Percentiles rank a stretch among this genome's conserved stretches.
Conservation (phyloP, 169 alveolate genomes). For the Ophryocystis elektroscirrha region DNA sequence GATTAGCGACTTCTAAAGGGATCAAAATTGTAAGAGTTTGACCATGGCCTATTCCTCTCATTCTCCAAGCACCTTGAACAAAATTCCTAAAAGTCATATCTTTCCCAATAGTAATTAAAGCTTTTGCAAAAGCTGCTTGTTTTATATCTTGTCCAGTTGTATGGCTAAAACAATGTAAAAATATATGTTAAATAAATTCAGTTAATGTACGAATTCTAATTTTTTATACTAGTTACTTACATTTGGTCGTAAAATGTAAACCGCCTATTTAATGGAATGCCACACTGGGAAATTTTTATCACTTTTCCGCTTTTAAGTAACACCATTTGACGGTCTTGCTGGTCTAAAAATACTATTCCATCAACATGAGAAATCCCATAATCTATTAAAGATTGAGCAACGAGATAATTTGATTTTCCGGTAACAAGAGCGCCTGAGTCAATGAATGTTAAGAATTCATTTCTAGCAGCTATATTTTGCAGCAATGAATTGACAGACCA, state of each 20-base stretch:
- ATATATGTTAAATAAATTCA: neutral
- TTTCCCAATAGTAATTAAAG: constrained; percentile 55
- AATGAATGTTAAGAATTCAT: constrained; percentile 37
- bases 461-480: constrained; percentile 21
- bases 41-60: constrained; percentile 42
- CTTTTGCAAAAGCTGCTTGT: constrained; percentile 56
- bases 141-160: constrained; percentile 66
- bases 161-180: constrained; percentile 14
- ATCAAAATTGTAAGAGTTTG: constrained; percentile 11
- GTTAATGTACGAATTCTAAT: neutral
- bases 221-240: neutral
- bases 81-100: constrained; percentile 58
- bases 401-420: constrained; percentile 40
- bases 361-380: constrained; percentile 2
- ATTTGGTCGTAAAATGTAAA: constrained; percentile 70
- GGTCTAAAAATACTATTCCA: constrained; percentile 11
- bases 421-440: constrained; percentile 59
- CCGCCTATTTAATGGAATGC: constrained; percentile 47
- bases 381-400: constrained; percentile 29
- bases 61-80: constrained; percentile 69
- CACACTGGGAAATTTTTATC: constrained; percentile 48
- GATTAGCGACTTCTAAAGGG: constrained; percentile 18
- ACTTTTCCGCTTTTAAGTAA: constrained; percentile 31
- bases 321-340: constrained; percentile 25
- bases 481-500: constrained; percentile 14